Base-by-base conservation (phyloP, 1,284 basidiomycete genomes). In the Puccinia coronata region DNA sequence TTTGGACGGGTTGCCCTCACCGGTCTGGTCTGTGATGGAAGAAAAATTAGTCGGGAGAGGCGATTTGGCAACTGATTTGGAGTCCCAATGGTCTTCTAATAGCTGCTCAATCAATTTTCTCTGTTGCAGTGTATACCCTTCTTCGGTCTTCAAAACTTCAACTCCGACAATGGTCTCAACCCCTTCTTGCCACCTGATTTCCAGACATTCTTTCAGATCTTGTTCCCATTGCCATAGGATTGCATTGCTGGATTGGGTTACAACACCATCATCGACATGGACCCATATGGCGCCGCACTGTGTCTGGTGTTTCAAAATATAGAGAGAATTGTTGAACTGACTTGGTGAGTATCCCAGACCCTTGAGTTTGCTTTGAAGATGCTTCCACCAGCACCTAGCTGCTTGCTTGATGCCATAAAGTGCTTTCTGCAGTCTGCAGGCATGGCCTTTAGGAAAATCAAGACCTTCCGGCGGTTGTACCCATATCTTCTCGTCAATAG, bases 401-500 rank as follows among this genome's bases (percentile, higher is more conserved):
- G 51, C 72, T 23, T 74, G 72, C 20, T 57, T 51, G 16, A 53
- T 74, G 3, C 72, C 31, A n/a, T 74, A 74, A 1, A 74, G 36
- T 39, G 72, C 72, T 28, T 74, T 74, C 31, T 18, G 39, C 6
- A 74, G 59, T 16, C 31, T 71, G 34, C 69, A 49, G 2, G 47
- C 39, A 41, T 71, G 36, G 2, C 69, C 69, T n/a, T n/a, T n/a
- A n/a, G n/a, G n/a, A n/a, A n/a, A n/a, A n/a, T n/a, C n/a, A n/a
- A n/a, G n/a, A n/a, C n/a, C n/a, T 5, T 53, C 31, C 5, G 53
- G 71, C 1, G 71, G 53, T 39, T n/a, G 16, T 23, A 74, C 53
- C 71, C 71, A 74, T 0, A 74, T n/a, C n/a, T 75, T 57, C 57
- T 75, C 34, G 23, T 75, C 73, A 63, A 75, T 75, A 3, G 57